Evolutionary conservation across 2,329 filamentous ascomycete species (phyloP).

Genomic region (Lasiodiplodia hormozganensis): DNA sequence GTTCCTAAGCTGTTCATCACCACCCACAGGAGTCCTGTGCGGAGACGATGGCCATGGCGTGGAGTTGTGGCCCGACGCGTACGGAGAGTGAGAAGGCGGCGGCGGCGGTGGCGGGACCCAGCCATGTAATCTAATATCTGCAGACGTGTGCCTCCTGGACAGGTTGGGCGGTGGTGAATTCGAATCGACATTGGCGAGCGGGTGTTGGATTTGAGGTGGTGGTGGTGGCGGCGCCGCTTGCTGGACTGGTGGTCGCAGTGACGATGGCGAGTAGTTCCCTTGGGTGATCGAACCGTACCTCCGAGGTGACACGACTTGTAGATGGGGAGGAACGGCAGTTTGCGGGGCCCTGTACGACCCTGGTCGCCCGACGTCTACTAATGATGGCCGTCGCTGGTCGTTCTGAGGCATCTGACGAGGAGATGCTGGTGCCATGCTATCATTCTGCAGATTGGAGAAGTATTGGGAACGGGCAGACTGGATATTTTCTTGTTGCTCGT

Average conservation of each 20-base stretch:
- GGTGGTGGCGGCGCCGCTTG: slow-evolving; percentile 69
- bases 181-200: slow-evolving; percentile 60
- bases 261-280: slow-evolving; percentile 71
- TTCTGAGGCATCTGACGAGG: slow-evolving; percentile 87
- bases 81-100: slow-evolving; percentile 65
- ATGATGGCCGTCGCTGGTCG: slow-evolving; percentile 75
- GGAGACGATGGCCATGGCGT: slow-evolving; percentile 73
- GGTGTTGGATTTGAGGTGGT: slow-evolving; percentile 68
- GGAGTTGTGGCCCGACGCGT: slow-evolving; percentile 67
- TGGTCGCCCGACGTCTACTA: slow-evolving; percentile 67
- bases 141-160: slow-evolving; percentile 87
- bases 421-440: slow-evolving; percentile 75
- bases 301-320: slow-evolving; percentile 74
- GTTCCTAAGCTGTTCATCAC: slow-evolving; percentile 75
- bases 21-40: slow-evolving; percentile 54
- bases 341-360: slow-evolving; percentile 62
- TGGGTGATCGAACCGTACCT: slow-evolving; percentile 88
- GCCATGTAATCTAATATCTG: slow-evolving; percentile 79
- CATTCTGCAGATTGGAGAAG: slow-evolving; percentile 49
- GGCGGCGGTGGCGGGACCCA: slow-evolving; percentile 60
- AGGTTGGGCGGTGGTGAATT: slow-evolving; percentile 69
- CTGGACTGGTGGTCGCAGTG: slow-evolving; percentile 74
- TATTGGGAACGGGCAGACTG: slow-evolving; percentile 62
- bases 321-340: slow-evolving; percentile 79
- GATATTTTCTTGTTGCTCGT: slow-evolving; percentile 69